A percentile compares a stretch with the other conserved stretches of the same genome.
Conservation (phyloP, 164 flowering plant genomes). For the Annona cherimola region DNA sequence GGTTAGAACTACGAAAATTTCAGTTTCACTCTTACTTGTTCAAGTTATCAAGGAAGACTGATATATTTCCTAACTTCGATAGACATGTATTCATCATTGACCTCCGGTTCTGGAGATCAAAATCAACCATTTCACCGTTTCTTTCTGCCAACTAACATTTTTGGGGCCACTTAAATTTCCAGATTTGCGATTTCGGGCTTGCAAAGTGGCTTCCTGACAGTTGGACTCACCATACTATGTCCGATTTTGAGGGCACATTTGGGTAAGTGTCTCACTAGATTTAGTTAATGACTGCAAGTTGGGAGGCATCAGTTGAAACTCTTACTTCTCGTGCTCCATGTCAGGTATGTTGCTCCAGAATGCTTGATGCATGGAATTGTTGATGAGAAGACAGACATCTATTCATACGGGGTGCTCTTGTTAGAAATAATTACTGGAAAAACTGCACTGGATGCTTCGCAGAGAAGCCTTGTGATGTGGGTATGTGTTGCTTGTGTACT, state of each 20-base stretch:
- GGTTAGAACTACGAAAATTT: background rate
- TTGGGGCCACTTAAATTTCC: constrained; percentile 8
- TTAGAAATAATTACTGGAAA: constrained; percentile 83
- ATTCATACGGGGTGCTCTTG: constrained; percentile 75
- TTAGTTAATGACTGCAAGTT: too few relatives aligned
- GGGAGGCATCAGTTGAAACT: too few relatives aligned
- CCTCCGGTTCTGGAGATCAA: background rate
- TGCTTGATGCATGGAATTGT: constrained; percentile 88
- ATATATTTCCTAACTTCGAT: background rate
- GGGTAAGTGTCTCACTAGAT: constrained; percentile 48
- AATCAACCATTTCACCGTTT: background rate
- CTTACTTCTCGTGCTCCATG: background rate
- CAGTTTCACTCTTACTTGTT: too few relatives aligned
- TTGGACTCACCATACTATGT: constrained; percentile 79
- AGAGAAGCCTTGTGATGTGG: constrained; percentile 86
- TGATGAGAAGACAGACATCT: constrained; percentile 93
- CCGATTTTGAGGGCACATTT: constrained; percentile 86
- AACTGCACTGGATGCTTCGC: constrained; percentile 58
- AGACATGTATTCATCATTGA: background rate
- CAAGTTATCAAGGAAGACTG: background rate
- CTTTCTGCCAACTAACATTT: background rate
- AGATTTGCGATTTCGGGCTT: constrained; percentile 97
- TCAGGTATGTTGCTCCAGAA: constrained; percentile 96
- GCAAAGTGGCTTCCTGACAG: constrained; percentile 96
- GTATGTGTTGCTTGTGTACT: constrained; percentile 37